These are phyloP conservation scores for Cylindrotheca fusiformis DNA, from an alignment of 108 stramenopile genomes.

Conservation along the genomic window DNA sequence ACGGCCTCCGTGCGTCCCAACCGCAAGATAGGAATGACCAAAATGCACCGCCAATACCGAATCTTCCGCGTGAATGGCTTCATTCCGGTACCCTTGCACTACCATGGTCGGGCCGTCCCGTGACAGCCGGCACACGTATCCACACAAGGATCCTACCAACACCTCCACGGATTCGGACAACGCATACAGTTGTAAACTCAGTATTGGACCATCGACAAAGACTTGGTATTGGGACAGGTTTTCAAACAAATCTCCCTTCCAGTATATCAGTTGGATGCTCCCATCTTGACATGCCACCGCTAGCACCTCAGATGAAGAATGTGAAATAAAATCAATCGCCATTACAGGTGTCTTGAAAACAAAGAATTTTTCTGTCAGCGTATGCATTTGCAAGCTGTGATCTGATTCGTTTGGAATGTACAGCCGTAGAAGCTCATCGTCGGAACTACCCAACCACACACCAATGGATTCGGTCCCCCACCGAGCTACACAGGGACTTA, in stretches of 20 bases:
- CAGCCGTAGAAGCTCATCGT: conserved; percentile 26
- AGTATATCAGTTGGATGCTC: conserved; percentile 35
- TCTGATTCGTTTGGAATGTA: conserved; percentile 12
- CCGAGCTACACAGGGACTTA: conserved; percentile 22
- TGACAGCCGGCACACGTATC: conserved; percentile 37
- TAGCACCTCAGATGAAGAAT: conserved; percentile 10
- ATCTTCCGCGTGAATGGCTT: conserved; percentile 30
- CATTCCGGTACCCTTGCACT: conserved; percentile 35
- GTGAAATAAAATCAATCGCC: conserved; percentile 23
- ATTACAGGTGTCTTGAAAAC: conserved; percentile 30
- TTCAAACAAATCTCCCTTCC: conserved; percentile 12
- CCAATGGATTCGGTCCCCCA: conserved; percentile 2
- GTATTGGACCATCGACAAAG: conserved; percentile 45
- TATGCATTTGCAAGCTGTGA: not conserved
- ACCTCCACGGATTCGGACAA: conserved; percentile 6
- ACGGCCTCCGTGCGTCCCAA: conserved; percentile 38
- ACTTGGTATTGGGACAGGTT: conserved; percentile 22
- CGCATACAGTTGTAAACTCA: conserved; percentile 29
- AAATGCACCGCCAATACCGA: conserved; percentile 42
- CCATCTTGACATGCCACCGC: conserved; percentile 53
- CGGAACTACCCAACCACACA: conserved; percentile 31
- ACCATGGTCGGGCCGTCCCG: conserved; percentile 37
- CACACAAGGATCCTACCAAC: conserved; percentile 48
- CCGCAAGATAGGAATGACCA: conserved; percentile 16
- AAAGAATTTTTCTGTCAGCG: conserved; percentile 19